A percentile compares a stretch with the other conserved stretches of the same genome.
These are phyloP conservation scores for Fusarium illudens DNA, from an alignment of 2,329 filamentous ascomycete species.

Conservation along the genomic window DNA sequence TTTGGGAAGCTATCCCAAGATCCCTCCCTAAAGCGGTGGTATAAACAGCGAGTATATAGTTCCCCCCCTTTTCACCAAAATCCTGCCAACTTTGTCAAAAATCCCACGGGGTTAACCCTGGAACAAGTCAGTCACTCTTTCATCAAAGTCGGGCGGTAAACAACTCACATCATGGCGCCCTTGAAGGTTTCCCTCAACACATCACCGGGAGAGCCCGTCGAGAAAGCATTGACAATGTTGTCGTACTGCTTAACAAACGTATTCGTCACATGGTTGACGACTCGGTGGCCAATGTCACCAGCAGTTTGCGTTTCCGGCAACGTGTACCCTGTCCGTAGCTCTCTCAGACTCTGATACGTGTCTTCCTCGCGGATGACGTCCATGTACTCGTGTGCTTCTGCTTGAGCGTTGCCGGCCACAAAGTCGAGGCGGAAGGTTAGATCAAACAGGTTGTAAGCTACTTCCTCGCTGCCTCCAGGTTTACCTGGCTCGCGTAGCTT, in stretches of 20 bases:
- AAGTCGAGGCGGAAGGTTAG: not conserved
- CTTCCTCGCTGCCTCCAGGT: not conserved
- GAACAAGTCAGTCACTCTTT: not conserved
- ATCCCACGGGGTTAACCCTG: not conserved
- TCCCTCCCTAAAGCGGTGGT: no score
- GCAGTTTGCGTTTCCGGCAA: not conserved
- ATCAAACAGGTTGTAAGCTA: not conserved
- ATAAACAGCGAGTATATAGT: no score
- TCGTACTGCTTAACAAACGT: not conserved
- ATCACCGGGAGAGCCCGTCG: not conserved
- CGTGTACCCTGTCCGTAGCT: not conserved
- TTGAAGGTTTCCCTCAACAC: not conserved
- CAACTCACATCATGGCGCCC: not conserved
- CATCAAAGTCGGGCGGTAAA: not conserved
- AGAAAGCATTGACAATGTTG: not conserved
- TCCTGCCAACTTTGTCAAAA: not conserved
- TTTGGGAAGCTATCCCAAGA: no score
- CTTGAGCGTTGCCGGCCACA: not conserved
- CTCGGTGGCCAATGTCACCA: not conserved
- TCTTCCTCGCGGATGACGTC: not conserved
- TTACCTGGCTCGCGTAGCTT: not conserved
- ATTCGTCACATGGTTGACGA: not conserved
- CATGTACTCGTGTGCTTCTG: not conserved
- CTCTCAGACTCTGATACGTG: not conserved
- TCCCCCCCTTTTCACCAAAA: not conserved